Percentiles rank a stretch among this genome's conserved stretches.
Conservation (phyloP, 495 filamentous ascomycete species). For the Penicillium steckii region DNA sequence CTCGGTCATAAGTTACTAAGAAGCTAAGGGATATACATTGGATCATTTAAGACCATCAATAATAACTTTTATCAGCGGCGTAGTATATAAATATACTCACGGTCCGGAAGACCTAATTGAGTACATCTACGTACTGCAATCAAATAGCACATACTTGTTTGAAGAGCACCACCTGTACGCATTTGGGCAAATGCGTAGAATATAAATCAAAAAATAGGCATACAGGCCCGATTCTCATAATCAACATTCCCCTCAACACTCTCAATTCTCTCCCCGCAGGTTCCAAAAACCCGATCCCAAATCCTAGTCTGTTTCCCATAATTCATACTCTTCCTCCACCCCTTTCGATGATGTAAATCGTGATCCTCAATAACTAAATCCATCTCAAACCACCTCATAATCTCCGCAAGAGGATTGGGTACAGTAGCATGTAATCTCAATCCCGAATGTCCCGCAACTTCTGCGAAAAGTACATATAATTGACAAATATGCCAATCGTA, state of each 20-base stretch:
- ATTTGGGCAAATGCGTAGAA: too few relatives aligned
- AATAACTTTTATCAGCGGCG: too few relatives aligned
- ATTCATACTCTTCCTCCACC: constrained; percentile 20
- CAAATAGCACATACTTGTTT: too few relatives aligned
- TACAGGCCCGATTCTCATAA: constrained; percentile 9
- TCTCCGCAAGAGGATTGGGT: constrained; percentile 11
- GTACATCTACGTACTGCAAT: too few relatives aligned
- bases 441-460: constrained; percentile 15
- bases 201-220: constrained; percentile 13
- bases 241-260: constrained; percentile 10
- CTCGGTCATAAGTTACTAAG: too few relatives aligned
- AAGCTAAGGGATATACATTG: too few relatives aligned
- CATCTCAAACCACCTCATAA: constrained; percentile 11
- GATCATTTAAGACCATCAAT: too few relatives aligned
- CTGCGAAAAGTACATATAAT: constrained; percentile 15
- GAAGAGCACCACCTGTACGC: too few relatives aligned
- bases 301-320: constrained; percentile 21
- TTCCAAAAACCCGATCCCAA: constrained; percentile 22
- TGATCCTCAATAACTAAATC: constrained; percentile 22
- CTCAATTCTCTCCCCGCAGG: constrained; percentile 15
- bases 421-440: constrained; percentile 14
- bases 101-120: too few relatives aligned
- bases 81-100: too few relatives aligned
- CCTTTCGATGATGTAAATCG: constrained; percentile 22
- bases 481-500: constrained; percentile 21